phyloP scores from a whole-genome alignment of 2,329 filamentous ascomycete genomes.

The Metarhizium brunneum region DNA sequence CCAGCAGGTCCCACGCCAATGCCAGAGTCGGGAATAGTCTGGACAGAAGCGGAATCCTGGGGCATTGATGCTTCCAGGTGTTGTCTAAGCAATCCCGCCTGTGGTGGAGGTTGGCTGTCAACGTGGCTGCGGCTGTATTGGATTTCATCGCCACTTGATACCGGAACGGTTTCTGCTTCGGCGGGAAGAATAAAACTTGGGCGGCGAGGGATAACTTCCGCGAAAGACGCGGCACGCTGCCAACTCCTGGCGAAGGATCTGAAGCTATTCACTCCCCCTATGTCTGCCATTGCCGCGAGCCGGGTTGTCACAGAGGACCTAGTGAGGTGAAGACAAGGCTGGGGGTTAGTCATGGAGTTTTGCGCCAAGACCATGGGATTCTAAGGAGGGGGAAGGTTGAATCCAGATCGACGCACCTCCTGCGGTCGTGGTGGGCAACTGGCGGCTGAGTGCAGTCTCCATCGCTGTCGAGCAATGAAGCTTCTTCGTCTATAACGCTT shows the following conservation, averaged over 20 bases:
- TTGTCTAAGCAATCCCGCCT: slow-evolving; percentile 40
- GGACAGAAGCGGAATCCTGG: slow-evolving; percentile 1
- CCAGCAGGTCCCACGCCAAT: background rate
- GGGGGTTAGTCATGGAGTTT: background rate
- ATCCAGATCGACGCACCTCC: slow-evolving; percentile 17
- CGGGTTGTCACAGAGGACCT: slow-evolving; percentile 52
- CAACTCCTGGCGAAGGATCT: slow-evolving; percentile 89
- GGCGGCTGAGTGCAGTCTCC: slow-evolving; percentile 20
- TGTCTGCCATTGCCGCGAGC: slow-evolving; percentile 52
- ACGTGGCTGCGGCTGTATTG: slow-evolving; percentile 32
- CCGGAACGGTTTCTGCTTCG: slow-evolving; percentile 29
- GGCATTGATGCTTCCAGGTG: slow-evolving; percentile 35
- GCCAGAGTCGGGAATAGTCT: background rate
- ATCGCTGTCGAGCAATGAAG: slow-evolving; percentile 34
- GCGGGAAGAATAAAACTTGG: slow-evolving; percentile 62
- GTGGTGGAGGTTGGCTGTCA: slow-evolving; percentile 23
- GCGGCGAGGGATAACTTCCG: slow-evolving; percentile 74
- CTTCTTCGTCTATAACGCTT: slow-evolving; percentile 33
- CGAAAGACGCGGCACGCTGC: slow-evolving; percentile 82
- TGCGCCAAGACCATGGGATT: background rate
- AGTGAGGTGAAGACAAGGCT: background rate
- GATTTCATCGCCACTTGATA: slow-evolving; percentile 19
- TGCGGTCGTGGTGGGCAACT: slow-evolving; percentile 16
- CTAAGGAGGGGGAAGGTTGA: background rate
- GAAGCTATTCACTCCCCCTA: slow-evolving; percentile 87